Evolutionary conservation across 108 stramenopile species (phyloP), one percentile per base, ranked within the genome.

Genomic region (Cyclotella baltica): DNA sequence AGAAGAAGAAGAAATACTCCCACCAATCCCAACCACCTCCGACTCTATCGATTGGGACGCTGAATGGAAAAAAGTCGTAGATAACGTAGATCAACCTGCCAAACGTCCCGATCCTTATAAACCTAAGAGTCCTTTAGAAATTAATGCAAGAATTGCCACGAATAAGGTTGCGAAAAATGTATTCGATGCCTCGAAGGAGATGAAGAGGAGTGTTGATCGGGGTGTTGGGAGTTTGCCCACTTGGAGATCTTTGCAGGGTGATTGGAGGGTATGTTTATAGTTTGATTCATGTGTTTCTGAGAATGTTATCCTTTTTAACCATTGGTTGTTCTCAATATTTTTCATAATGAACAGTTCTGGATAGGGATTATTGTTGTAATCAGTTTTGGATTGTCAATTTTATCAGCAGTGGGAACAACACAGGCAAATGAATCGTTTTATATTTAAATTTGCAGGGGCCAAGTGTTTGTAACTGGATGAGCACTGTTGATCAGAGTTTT

Each of bases 131-230:
- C 67, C 34, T 0, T 72, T 73, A 4, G 79, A 80, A 69, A 80
- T 80, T 23, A 36, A 65, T 15, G 79, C 72, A n/a, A 80, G 62
- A 25, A 80, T 73, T 28, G 61, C 79, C 9, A 73, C 72, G 2
- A 80, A 73, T 35, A 73, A 73, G 57, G 79, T 80, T 27, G 79
- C 79, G 48, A 73, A 73, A 67, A 80, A 80, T 69, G 79, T 80
- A 20, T 80, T 62, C 52, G 79, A 80, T 68, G 79, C 79, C 9
- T 73, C 72, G 28, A 48, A 73, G 47, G 72, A 73, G 43, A 67
- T 80, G 61, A 80, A 80, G 59, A 37, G 63, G 28, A 78, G 43
- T 13, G 30, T 78, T 22, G 70, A 70, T 18, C 56, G 22, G 13
- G 71, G 48, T 18, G 29, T 80, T 19, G 70, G 70, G 27, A 62